These are phyloP conservation scores for Phytophthora brassicae DNA, from an alignment of 352 stramenopile species.

Conservation along the genomic window DNA sequence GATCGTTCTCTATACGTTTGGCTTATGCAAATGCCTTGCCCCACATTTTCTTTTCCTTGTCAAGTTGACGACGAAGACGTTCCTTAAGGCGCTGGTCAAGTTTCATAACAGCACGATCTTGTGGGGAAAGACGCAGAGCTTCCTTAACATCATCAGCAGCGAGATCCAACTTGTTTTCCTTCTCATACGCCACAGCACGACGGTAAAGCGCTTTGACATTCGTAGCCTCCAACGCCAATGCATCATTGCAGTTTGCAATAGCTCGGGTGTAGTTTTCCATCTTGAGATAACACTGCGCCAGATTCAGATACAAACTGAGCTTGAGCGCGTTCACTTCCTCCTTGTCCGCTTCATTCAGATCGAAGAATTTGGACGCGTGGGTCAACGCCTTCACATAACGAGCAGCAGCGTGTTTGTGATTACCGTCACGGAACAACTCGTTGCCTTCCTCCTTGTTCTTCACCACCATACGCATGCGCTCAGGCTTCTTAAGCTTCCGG, in stretches of 20 bases:
- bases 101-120: slow-evolving; percentile 80
- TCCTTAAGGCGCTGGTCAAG: slow-evolving; percentile 75
- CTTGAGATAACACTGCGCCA: slow-evolving; percentile 94
- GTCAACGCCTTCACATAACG: slow-evolving; percentile 92
- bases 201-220: slow-evolving; percentile 90
- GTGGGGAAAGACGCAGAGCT: slow-evolving; percentile 52
- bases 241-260: slow-evolving; percentile 86
- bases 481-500: slow-evolving; percentile 91
- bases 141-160: slow-evolving; percentile 64
- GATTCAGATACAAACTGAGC: slow-evolving; percentile 91
- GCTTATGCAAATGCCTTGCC: slow-evolving; percentile 76
- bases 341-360: slow-evolving; percentile 79
- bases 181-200: slow-evolving; percentile 83
- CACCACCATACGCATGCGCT: slow-evolving; percentile 92
- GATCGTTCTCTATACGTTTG: slow-evolving; percentile 2
- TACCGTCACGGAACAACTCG: slow-evolving; percentile 92
- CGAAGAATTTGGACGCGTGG: slow-evolving; percentile 93
- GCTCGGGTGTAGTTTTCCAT: slow-evolving; percentile 88
- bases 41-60: slow-evolving; percentile 93
- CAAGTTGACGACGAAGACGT: slow-evolving; percentile 69
- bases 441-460: slow-evolving; percentile 97
- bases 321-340: slow-evolving; percentile 89
- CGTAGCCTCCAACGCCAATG: slow-evolving; percentile 65
- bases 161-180: slow-evolving; percentile 84
- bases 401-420: slow-evolving; percentile 84